These are phyloP conservation scores for Drechslerella stenobrocha DNA, from an alignment of 2,329 filamentous ascomycete species.

Conservation along the genomic window DNA sequence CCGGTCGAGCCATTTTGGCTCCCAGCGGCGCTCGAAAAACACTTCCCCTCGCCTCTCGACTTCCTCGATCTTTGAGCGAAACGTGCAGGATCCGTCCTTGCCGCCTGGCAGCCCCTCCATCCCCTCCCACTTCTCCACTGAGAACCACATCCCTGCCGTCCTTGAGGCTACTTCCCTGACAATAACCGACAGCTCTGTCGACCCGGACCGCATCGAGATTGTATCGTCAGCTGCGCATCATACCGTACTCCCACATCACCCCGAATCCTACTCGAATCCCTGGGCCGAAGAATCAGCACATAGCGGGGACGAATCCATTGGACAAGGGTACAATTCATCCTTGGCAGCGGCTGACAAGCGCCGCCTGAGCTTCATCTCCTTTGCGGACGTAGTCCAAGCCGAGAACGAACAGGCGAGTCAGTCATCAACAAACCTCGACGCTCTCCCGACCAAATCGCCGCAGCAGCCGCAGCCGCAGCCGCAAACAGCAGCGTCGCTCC, in stretches of 20 bases:
- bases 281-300: slow-evolving; percentile 42
- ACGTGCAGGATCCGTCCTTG: slow-evolving; percentile 66
- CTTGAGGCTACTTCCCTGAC: slow-evolving; percentile 88
- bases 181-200: slow-evolving; percentile 81
- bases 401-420: slow-evolving; percentile 67
- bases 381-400: slow-evolving; percentile 89
- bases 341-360: slow-evolving; percentile 57
- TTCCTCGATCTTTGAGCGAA: slow-evolving; percentile 78
- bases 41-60: slow-evolving; percentile 59
- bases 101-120: slow-evolving; percentile 75
- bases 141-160: slow-evolving; percentile 89
- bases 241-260: slow-evolving; percentile 27
- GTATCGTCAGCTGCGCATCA: slow-evolving; percentile 66
- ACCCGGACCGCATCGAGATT: slow-evolving; percentile 89
- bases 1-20: slow-evolving; percentile 60
- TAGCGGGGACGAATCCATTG: slow-evolving; percentile 49
- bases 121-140: slow-evolving; percentile 87
- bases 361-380: slow-evolving; percentile 90
- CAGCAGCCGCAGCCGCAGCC: slow-evolving; percentile 18
- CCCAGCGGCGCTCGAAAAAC: slow-evolving; percentile 43
- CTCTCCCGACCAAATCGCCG: slow-evolving; percentile 27
- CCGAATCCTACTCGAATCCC: slow-evolving; percentile 36
- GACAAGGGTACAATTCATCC: slow-evolving; percentile 30
- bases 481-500: slow-evolving; percentile 47
- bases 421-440: slow-evolving; percentile 55